Conservation (phyloP, 192 early-diverging fungal genomes). For the Backusella luteola region DNA sequence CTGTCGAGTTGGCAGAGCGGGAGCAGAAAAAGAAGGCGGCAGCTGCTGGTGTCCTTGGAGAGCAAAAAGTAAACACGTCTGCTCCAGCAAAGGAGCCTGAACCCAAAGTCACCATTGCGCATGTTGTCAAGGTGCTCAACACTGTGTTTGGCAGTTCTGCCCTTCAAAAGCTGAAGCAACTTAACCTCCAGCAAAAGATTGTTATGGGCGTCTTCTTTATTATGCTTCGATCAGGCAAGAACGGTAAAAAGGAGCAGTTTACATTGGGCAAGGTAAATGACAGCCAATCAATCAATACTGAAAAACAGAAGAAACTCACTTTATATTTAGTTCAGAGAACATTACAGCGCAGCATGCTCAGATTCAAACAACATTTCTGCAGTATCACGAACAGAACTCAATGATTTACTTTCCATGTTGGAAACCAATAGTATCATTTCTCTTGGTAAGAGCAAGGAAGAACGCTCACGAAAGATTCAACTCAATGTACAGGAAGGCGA, state of each 20-base stretch:
- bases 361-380: constrained; percentile 52
- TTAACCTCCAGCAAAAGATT: constrained; percentile 83
- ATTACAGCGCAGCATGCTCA: constrained; percentile 58
- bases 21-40: constrained; percentile 54
- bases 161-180: constrained; percentile 60
- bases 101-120: constrained; percentile 80
- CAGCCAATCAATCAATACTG: not conserved
- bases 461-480: constrained; percentile 35
- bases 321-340: constrained; percentile 48
- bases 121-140: constrained; percentile 70
- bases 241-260: constrained; percentile 45
- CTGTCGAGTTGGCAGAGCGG: constrained; percentile 78
- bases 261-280: constrained; percentile 48
- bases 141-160: constrained; percentile 58
- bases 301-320: not conserved
- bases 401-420: constrained; percentile 70
- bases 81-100: constrained; percentile 5
- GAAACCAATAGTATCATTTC: constrained; percentile 70
- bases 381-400: constrained; percentile 73
- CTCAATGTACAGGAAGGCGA: constrained; percentile 26
- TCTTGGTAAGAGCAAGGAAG: constrained; percentile 41
- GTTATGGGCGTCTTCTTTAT: constrained; percentile 58
- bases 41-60: constrained; percentile 25
- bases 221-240: constrained; percentile 36
- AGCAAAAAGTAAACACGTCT: constrained; percentile 7